These are phyloP conservation scores for Ustilago nuda DNA, from an alignment of 1,284 basidiomycete genomes.

Conservation along the genomic window DNA sequence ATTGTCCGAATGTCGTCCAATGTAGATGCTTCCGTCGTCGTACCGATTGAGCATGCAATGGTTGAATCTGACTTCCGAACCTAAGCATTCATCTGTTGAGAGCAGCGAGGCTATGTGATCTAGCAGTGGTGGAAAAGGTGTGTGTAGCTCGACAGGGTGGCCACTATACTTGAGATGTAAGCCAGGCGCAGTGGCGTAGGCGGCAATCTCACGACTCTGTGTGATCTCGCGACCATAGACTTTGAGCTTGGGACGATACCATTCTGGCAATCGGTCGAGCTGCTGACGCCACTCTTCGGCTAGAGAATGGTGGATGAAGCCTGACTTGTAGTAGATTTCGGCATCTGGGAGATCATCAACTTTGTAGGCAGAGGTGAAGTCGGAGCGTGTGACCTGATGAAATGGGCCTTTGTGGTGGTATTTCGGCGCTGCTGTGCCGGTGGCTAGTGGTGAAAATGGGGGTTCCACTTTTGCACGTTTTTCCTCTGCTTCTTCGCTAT, in stretches of 20 bases:
- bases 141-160: slow-evolving; percentile 69
- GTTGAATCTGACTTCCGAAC: slow-evolving; percentile 71
- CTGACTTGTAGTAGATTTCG: slow-evolving; percentile 70
- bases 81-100: slow-evolving; percentile 67
- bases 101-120: slow-evolving; percentile 70
- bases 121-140: slow-evolving; percentile 71
- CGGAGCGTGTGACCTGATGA: slow-evolving; percentile 31
- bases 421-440: slow-evolving; percentile 19
- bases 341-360: slow-evolving; percentile 61
- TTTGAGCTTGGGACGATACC: slow-evolving; percentile 73
- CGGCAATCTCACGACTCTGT: slow-evolving; percentile 71
- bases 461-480: slow-evolving; percentile 14
- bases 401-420: slow-evolving; percentile 51
- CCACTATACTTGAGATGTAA: slow-evolving; percentile 71
- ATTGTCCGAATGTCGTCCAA: slow-evolving; percentile 70
- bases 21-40: slow-evolving; percentile 72
- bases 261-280: slow-evolving; percentile 64
- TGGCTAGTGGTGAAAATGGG: background rate
- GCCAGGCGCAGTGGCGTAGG: slow-evolving; percentile 67
- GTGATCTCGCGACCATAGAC: slow-evolving; percentile 73
- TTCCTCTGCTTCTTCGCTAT: background rate
- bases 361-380: slow-evolving; percentile 30
- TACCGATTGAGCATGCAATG: slow-evolving; percentile 74
- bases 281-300: slow-evolving; percentile 71
- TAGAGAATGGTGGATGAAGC: slow-evolving; percentile 68